Percentiles rank a stretch among this genome's conserved stretches.
phyloP scores from a whole-genome alignment of 2,329 filamentous ascomycete genomes.

The Fusarium acutatum region DNA sequence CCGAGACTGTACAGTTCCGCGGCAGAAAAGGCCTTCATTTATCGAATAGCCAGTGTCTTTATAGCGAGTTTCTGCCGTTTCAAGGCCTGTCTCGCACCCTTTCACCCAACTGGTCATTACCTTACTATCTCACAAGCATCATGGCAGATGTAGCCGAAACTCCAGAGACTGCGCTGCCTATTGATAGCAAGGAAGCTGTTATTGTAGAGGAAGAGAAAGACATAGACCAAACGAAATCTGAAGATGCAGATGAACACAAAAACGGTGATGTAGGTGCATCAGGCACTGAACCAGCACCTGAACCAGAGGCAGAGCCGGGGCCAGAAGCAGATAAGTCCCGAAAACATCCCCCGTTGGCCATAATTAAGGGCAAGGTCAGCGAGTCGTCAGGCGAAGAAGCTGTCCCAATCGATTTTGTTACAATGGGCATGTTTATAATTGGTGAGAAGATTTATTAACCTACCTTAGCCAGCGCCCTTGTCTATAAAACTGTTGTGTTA shows the following conservation, averaged over 20 bases:
- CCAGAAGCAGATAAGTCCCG: background rate
- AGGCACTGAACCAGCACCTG: background rate
- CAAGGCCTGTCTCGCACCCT: background rate
- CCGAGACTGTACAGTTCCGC: background rate
- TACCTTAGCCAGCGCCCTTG: background rate
- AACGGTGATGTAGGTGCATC: background rate
- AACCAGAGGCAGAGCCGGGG: background rate
- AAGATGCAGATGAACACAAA: background rate
- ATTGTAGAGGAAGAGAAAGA: background rate
- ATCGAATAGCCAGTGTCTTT: background rate
- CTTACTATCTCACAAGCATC: background rate
- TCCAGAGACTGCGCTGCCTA: constrained; percentile 1
- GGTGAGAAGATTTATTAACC: constrained; percentile 54
- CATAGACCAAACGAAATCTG: background rate
- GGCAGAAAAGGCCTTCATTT: background rate
- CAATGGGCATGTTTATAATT: constrained; percentile 78
- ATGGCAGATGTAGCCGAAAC: constrained; percentile 19
- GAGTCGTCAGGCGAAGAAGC: background rate
- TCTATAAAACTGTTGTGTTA: background rate
- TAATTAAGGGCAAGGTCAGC: background rate
- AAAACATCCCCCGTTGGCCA: background rate
- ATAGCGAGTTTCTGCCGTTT: background rate
- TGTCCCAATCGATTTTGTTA: constrained; percentile 67
- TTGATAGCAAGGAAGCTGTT: background rate
- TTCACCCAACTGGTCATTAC: background rate